These are phyloP conservation scores for Cytospora chrysosperma DNA, from an alignment of 2,329 filamentous ascomycete genomes.

Conservation along the genomic window DNA sequence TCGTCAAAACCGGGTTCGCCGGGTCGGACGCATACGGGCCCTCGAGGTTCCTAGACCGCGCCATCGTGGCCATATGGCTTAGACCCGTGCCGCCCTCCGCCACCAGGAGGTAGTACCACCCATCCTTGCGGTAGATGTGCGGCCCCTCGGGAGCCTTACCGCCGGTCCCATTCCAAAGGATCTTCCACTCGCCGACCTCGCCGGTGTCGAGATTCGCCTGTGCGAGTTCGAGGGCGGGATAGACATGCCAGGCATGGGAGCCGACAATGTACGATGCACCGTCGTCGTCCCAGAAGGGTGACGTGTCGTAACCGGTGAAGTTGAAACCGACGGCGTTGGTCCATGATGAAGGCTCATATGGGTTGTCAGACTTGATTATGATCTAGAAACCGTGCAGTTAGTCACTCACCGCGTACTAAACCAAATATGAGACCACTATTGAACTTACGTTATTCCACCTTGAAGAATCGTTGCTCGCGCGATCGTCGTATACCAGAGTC, in stretches of 20 bases:
- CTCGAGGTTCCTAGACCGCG: conserved; percentile 40
- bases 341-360: conserved; percentile 45
- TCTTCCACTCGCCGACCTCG: conserved; percentile 36
- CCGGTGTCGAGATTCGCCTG: conserved; percentile 43
- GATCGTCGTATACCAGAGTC: conserved; percentile 36
- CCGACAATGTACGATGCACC: conserved; percentile 51
- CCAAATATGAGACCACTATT: too few relatives aligned
- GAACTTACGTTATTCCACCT: conserved; percentile 39
- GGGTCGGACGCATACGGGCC: conserved; percentile 46
- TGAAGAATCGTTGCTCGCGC: conserved; percentile 34
- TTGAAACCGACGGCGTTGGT: conserved; percentile 48
- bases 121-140: conserved; percentile 51
- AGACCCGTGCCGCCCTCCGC: conserved; percentile 52
- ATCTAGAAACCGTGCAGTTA: conserved; percentile 30
- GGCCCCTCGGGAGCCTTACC: conserved; percentile 51
- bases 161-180: conserved; percentile 50
- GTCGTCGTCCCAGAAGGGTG: conserved; percentile 55
- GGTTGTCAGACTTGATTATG: conserved; percentile 45
- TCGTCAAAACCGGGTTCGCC: conserved; percentile 47
- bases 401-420: neutral
- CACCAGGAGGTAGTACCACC: conserved; percentile 52
- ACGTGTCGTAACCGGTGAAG: conserved; percentile 53
- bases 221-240: conserved; percentile 41
- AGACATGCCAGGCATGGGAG: conserved; percentile 39
- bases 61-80: conserved; percentile 49